Evolutionary conservation across 1,284 basidiomycete genomes (phyloP), one percentile per base, ranked within the genome.

Genomic region (Stygiomarasmius scandens): DNA sequence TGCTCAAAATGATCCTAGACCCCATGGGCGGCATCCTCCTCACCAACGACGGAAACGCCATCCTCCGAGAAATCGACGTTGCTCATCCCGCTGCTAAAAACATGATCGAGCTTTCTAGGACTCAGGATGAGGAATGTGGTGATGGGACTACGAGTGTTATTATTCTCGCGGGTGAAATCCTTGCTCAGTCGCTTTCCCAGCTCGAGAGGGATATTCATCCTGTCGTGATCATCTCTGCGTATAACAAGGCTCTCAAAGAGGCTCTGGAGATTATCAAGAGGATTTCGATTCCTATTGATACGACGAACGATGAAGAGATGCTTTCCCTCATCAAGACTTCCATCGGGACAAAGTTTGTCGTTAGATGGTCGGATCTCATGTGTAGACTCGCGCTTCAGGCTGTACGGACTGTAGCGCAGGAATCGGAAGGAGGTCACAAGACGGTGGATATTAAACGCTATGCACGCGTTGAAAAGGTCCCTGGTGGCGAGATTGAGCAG

Each of bases 1-100:
- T 98, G 96, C 81, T 98, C 61, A 99, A 99, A 83, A 99, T 99
- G 96, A 98, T 98, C 66, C 77, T 98, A 49, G 95, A 98, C 78
- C 95, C 95, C 2, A 97, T 97, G 95, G 95, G 95, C 56, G 95
- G 95, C 54, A 97, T 97, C 66, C 69, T 96, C 93, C 78, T 98
- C 47, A 99, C 96, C 4, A 98, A 98, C 73, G 96, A 99, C 70
- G 96, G 97, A 22, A 97, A 98, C 68, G 96, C 96, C 10, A 98
- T 99, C 64, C 78, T 98, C 41, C 89, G 96, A 59, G 96, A 99
- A 74, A 98, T 98, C 63, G 96, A 99, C 63, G 96, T 99, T 24
- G 95, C 95, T 3, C 96, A 98, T 68, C 97, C 97, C 0, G 96
- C 96, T 24, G 96, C 96, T 32, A 99, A 98, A 79, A 96, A 96